Evolutionary conservation across 1,139 yeast genomes (phyloP), one percentile per base, ranked within the genome.

Genomic region (Insectozyma bohioensis): DNA sequence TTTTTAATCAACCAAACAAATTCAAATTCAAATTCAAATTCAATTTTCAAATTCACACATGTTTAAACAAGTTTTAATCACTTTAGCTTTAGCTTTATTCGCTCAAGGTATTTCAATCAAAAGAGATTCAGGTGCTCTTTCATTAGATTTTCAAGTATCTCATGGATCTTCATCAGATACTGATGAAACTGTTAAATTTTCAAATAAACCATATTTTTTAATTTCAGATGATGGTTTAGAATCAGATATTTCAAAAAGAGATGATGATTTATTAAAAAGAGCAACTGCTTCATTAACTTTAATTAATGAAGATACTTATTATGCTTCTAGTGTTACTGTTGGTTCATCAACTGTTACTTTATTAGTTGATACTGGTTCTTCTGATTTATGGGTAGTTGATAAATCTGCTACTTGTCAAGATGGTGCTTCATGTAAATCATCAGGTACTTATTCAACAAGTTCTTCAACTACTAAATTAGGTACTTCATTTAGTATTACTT

Each of bases 331-430:
- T 22, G 18, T 37, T 12, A 18, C 23, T 14, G 21, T 39, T 27
- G 42, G 42, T 19, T 31, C 39, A 5, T 34, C 37, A 22, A 15
- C 14, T 10, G 34, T 28, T 14, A 56, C 38, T 12, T 40, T 37
- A 16, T 24, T 36, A 12, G 30, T 41, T 16, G 46, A 41, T 24
- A 61, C 67, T 23, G 67, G 67, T 5, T 55, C 63, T 7, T 55
- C 63, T 20, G 67, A 61, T 38, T 52, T 63, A 41, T 62, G 67
- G 67, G 54, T 62, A 23, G 42, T 52, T 43, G 42, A 48, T 9
- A 30, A 35, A 12, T 45, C 46, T 27, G 49, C 51, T 28, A 13
- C 12, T 8, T 56, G 61, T 35, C 17, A 28, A 24, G 36, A 30
- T 10, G 20, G 23, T 17, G 16, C 20, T 12, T 10, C 22, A 17